Conservation (phyloP, 495 filamentous ascomycete species). For the Aspergillus carlsbadensis region DNA sequence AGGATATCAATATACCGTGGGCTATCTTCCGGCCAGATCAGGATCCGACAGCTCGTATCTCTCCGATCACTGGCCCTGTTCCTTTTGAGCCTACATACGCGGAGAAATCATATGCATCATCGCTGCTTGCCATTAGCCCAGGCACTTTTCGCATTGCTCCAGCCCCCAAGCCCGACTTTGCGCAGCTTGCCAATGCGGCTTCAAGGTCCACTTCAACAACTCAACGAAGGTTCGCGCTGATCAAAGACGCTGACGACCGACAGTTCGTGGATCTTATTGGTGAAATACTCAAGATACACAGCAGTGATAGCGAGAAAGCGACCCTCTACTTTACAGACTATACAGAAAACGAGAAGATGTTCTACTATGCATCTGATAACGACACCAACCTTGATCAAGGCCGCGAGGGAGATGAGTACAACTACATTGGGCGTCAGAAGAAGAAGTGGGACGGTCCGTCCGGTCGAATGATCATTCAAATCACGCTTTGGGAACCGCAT, state of each 20-base stretch:
- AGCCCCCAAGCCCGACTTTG: constrained; percentile 1
- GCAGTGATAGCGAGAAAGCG: constrained; percentile 42
- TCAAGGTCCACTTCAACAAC: constrained; percentile 7
- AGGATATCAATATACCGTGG: constrained; percentile 33
- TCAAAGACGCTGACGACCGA: constrained; percentile 60
- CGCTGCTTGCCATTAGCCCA: constrained; percentile 28
- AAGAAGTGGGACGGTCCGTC: constrained; percentile 74
- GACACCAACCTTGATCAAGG: constrained; percentile 25
- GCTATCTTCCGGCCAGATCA: constrained; percentile 36
- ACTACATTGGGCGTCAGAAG: constrained; percentile 36
- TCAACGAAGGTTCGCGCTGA: constrained; percentile 56
- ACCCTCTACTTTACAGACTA: constrained; percentile 86
- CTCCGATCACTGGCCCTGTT: constrained; percentile 32
- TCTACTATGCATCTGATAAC: constrained; percentile 49
- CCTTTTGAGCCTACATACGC: constrained; percentile 26
- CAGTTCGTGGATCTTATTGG: constrained; percentile 70
- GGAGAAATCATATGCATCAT: constrained; percentile 30
- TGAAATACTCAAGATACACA: constrained; percentile 69
- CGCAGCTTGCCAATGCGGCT: constrained; percentile 14
- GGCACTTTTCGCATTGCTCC: constrained; percentile 13
- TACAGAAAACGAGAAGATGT: constrained; percentile 64
- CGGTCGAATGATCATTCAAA: constrained; percentile 69
- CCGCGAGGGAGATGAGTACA: constrained; percentile 48
- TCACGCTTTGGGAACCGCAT: constrained; percentile 73
- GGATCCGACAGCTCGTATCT: constrained; percentile 21